Evolutionary conservation across 2,329 filamentous ascomycete species (phyloP).

Genomic region (Fusarium brevicatenulatum): DNA sequence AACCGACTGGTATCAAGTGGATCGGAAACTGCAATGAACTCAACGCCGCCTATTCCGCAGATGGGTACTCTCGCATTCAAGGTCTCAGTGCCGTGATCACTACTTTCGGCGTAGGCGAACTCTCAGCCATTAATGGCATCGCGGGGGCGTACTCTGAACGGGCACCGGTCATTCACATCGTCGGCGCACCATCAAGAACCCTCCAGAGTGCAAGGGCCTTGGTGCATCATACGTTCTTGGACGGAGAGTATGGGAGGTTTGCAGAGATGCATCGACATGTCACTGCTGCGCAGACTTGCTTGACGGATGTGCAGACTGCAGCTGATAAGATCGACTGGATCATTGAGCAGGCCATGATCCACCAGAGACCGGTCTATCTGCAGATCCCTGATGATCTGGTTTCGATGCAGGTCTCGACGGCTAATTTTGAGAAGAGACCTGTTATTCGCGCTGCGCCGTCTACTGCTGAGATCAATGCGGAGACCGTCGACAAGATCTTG

Average conservation of each 20-base stretch:
- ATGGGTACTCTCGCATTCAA: constrained; percentile 10
- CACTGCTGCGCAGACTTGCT: constrained; percentile 6
- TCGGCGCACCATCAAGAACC: background rate
- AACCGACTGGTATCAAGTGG: constrained; percentile 11
- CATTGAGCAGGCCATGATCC: constrained; percentile 2
- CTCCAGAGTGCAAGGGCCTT: background rate
- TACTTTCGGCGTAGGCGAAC: constrained; percentile 10
- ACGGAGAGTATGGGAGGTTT: constrained; percentile 13
- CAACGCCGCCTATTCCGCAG: constrained; percentile 6
- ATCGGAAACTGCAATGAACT: constrained; percentile 21
- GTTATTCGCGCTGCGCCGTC: background rate
- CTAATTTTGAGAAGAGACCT: background rate
- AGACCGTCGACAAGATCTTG: background rate
- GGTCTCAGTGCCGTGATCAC: constrained; percentile 4
- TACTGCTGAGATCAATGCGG: background rate
- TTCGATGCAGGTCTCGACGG: background rate
- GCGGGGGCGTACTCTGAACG: constrained; percentile 10
- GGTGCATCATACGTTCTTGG: constrained; percentile 10
- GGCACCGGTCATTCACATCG: constrained; percentile 9
- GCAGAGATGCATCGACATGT: constrained; percentile 15
- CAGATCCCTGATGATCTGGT: constrained; percentile 18
- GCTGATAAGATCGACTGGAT: constrained; percentile 11
- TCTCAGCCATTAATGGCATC: constrained; percentile 16
- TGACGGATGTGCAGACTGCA: background rate
- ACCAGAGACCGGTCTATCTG: constrained; percentile 12